Conservation (phyloP, 2,329 filamentous ascomycete species). For the Cladosporium sp. region DNA sequence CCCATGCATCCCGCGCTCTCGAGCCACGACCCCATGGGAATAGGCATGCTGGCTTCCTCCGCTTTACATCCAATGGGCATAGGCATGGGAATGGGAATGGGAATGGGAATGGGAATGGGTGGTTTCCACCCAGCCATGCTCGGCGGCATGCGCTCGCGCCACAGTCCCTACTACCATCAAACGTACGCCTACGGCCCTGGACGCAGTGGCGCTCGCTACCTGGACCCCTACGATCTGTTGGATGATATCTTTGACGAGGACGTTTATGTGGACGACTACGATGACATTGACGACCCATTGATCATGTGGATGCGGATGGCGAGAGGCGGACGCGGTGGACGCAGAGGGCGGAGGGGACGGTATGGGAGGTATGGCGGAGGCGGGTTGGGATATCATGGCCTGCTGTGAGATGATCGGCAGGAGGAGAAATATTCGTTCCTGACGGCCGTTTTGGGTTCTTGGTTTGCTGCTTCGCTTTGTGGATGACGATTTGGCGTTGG, state of each 20-base stretch:
- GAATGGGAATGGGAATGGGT: slow-evolving; percentile 1
- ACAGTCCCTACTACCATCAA: not conserved
- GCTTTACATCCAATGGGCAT: not conserved
- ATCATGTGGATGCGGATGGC: not conserved
- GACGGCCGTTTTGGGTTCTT: not conserved
- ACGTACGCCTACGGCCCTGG: not conserved
- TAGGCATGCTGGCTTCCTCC: not conserved
- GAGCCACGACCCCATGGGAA: not conserved
- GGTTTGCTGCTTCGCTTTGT: not conserved
- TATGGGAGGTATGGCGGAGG: not conserved
- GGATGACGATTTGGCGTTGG: not conserved
- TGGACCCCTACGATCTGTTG: slow-evolving; percentile 4
- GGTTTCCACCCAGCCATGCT: slow-evolving; percentile 4
- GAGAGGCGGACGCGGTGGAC: not conserved
- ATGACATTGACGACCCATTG: slow-evolving; percentile 8
- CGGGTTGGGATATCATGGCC: not conserved
- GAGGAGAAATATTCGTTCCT: not conserved
- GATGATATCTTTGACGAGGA: slow-evolving; percentile 10
- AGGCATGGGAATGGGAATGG: slow-evolving; percentile 8
- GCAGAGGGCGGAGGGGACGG: not conserved
- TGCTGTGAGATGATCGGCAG: not conserved
- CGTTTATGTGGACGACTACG: slow-evolving; percentile 1
- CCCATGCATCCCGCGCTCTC: not conserved
- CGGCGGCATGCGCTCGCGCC: slow-evolving; percentile 14
- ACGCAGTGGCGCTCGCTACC: not conserved